Evolutionary conservation across 1,284 basidiomycete genomes (phyloP), one percentile per base, ranked within the genome.

Genomic region (Rhodotorula sp.): DNA sequence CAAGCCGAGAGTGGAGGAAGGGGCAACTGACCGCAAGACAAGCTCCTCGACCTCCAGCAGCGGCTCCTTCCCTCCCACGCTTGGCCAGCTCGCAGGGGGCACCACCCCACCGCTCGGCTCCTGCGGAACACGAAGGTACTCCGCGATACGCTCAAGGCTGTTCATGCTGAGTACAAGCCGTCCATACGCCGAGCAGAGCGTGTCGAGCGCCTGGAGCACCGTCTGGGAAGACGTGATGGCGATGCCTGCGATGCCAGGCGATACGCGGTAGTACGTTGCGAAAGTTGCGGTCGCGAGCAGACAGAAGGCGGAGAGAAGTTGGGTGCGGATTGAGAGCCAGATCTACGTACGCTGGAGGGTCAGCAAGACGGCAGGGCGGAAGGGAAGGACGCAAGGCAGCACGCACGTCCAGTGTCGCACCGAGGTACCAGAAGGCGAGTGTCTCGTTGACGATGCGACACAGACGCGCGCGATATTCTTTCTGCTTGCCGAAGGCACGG

Each of bases 101-200:
- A 58, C 41, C 3, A 37, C 13, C 1, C 68, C 73, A 3, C 36
- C 74, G 32, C 36, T 41, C 54, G 8, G 92, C 88, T 95, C 94
- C 79, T 91, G 90, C 1, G 91, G 90, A n/a, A 95, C 84, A 64
- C 90, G 86, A 29, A 95, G 86, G 79, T 95, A 96, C 83, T 96
- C 94, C 8, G 91, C 87, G 13, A 95, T 86, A 69, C 94, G 89
- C 81, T 97, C 94, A 12, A 96, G 90, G 13, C 88, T 87, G 81
- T 91, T 91, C 90, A 81, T 70, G 56, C 76, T 74, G 39, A 78
- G 77, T 9, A 77, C 73, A 21, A 81, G 76, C 34, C 77, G 74
- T 56, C 72, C 72, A 69, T 77, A 73, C 12, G 75, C 48, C 44
- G 46, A 62, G 54, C 67, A 66, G 8, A 73, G 57, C 27, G 51